These are phyloP conservation scores for Talaromyces proteolyticus DNA, from an alignment of 495 filamentous ascomycete genomes.

Conservation along the genomic window DNA sequence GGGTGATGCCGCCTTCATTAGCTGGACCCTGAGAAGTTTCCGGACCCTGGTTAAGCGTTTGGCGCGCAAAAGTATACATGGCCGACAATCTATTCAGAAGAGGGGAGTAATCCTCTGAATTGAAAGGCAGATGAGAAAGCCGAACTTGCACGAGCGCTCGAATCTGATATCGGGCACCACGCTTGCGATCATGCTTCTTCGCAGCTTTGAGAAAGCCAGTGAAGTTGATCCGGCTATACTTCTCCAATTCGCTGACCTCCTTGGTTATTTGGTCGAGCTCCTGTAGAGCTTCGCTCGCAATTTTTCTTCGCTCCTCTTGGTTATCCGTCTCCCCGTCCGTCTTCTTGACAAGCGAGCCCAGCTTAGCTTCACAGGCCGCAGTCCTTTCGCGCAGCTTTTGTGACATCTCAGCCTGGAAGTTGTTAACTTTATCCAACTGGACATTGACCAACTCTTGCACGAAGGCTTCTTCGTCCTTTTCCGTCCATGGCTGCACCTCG, in stretches of 20 bases:
- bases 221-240: slow-evolving; percentile 94
- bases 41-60: slow-evolving; percentile 57
- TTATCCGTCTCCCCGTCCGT: slow-evolving; percentile 22
- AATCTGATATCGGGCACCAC: slow-evolving; percentile 76
- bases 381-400: slow-evolving; percentile 65
- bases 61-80: slow-evolving; percentile 92
- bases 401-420: slow-evolving; percentile 75
- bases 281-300: slow-evolving; percentile 62
- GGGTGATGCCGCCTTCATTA: slow-evolving; percentile 28
- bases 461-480: slow-evolving; percentile 89
- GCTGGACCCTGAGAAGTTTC: slow-evolving; percentile 28
- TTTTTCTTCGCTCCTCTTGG: slow-evolving; percentile 37
- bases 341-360: slow-evolving; percentile 37
- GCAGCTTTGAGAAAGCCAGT: slow-evolving; percentile 96
- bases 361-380: slow-evolving; percentile 45
- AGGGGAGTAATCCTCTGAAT: slow-evolving; percentile 90
- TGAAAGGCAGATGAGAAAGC: slow-evolving; percentile 81
- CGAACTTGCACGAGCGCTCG: slow-evolving; percentile 86
- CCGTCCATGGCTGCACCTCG: slow-evolving; percentile 68
- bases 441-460: slow-evolving; percentile 92
- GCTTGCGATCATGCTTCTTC: slow-evolving; percentile 96
- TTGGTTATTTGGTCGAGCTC: slow-evolving; percentile 84
- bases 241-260: slow-evolving; percentile 89
- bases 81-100: slow-evolving; percentile 80
- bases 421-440: slow-evolving; percentile 91